Conservation (phyloP, 169 alveolate species). For the Amoebophrya sp. region DNA sequence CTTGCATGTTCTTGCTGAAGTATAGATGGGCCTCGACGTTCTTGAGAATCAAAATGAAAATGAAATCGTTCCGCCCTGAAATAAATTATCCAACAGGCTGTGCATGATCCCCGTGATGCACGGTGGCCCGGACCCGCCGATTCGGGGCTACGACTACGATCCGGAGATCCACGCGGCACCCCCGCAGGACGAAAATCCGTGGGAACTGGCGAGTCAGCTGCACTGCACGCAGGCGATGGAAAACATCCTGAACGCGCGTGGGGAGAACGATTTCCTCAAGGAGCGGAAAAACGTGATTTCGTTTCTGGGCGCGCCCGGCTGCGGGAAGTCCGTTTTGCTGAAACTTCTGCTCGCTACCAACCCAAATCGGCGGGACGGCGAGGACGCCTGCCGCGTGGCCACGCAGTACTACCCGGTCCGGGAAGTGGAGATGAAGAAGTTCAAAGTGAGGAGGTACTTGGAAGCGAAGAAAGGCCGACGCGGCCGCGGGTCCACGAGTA, state of each 20-base stretch:
- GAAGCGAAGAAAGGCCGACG: background rate
- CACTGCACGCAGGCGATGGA: background rate
- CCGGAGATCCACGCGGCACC: slow-evolving; percentile 18
- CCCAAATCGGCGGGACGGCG: background rate
- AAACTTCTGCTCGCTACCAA: background rate
- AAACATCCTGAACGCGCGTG: background rate
- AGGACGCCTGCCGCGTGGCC: background rate
- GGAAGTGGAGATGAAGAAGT: background rate
- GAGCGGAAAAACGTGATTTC: background rate
- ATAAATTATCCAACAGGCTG: no score
- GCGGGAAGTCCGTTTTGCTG: background rate
- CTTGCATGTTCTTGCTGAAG: no score
- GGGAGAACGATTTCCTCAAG: background rate
- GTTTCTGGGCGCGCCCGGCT: background rate
- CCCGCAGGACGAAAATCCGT: background rate
- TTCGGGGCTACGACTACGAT: background rate
- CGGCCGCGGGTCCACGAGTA: background rate
- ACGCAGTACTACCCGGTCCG: background rate
- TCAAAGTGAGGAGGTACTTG: background rate
- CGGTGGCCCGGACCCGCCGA: background rate
- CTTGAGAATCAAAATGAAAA: no score
- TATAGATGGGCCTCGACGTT: no score
- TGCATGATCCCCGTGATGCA: slow-evolving; percentile 19
- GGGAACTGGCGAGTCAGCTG: background rate
- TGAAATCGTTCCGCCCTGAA: no score